phyloP scores from a whole-genome alignment of 78 protist genomes.

The Cyanophora paradoxa region DNA sequence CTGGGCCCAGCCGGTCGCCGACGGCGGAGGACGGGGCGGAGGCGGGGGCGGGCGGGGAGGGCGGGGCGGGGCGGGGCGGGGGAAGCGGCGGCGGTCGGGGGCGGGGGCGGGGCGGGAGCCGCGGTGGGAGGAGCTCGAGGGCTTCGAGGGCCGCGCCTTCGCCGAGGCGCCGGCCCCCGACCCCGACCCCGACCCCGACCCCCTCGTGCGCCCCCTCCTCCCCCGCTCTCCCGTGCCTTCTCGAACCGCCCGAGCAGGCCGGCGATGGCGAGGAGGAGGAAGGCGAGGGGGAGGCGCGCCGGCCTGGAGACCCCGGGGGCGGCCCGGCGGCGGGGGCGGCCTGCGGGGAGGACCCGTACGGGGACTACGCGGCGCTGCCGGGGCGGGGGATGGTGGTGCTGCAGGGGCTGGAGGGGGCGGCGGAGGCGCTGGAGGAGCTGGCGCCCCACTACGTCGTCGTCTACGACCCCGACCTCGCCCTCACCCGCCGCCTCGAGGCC shows the following conservation, averaged over 20 bases:
- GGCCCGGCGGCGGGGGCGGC: not conserved
- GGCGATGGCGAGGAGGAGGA: not conserved
- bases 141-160: too few species aligned
- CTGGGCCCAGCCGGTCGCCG: too few species aligned
- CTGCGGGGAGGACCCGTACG: not conserved
- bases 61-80: not conserved
- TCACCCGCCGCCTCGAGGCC: slow-evolving; percentile 22
- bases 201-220: too few species aligned
- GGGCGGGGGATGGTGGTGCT: too few species aligned
- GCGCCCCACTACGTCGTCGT: slow-evolving; percentile 31
- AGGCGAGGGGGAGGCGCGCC: slow-evolving; percentile 1
- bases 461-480: slow-evolving; percentile 22
- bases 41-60: not conserved
- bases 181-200: too few species aligned
- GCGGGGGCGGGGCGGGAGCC: not conserved
- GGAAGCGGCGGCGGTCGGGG: not conserved
- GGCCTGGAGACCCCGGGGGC: not conserved
- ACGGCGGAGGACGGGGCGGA: not conserved
- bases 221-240: too few species aligned
- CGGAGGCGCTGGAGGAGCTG: not conserved
- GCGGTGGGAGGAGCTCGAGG: not conserved
- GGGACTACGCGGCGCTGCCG: not conserved
- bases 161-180: too few species aligned
- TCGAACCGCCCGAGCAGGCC: not conserved
- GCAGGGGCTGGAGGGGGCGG: not conserved